These are phyloP conservation scores for Apophysomyces trapeziformis DNA, from an alignment of 371 early-diverging fungal species.

Conservation along the genomic window DNA sequence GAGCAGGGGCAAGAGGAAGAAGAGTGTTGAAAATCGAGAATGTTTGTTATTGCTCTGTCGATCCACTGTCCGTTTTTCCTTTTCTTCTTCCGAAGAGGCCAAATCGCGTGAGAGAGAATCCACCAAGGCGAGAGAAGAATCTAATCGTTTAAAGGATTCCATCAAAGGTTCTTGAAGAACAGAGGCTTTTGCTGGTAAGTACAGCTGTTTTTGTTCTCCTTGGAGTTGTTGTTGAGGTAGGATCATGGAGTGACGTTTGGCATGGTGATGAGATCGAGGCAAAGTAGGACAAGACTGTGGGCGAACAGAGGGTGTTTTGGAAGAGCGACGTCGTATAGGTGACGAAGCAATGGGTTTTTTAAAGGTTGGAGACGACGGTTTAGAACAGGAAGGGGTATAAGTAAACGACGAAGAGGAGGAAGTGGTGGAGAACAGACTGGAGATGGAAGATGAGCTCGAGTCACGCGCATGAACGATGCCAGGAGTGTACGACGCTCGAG, in stretches of 20 bases:
- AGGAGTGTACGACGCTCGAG: conserved; percentile 4
- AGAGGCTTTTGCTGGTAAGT: too few species aligned
- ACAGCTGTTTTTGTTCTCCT: too few species aligned
- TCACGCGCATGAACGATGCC: conserved; percentile 5
- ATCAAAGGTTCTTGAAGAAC: conserved; percentile 26
- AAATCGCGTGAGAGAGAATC: conserved; percentile 53
- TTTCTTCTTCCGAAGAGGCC: conserved; percentile 14
- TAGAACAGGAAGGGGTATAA: background rate
- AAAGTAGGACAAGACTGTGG: conserved; percentile 15
- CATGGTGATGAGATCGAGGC: background rate
- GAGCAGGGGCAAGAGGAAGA: conserved; percentile 27
- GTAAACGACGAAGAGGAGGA: background rate
- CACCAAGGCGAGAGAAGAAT: conserved; percentile 49
- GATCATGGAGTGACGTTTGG: background rate
- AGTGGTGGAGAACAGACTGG: background rate
- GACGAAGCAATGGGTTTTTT: background rate
- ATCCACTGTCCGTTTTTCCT: background rate
- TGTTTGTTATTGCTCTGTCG: too few species aligned
- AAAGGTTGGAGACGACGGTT: background rate
- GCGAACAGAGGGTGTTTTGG: background rate
- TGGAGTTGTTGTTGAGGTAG: background rate
- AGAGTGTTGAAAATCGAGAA: conserved; percentile 5
- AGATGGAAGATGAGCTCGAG: background rate
- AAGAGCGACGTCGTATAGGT: background rate
- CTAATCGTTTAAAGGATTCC: conserved; percentile 48